Evolutionary conservation across 2,329 filamentous ascomycete species (phyloP).

Genomic region (Fusarium duplospermum): DNA sequence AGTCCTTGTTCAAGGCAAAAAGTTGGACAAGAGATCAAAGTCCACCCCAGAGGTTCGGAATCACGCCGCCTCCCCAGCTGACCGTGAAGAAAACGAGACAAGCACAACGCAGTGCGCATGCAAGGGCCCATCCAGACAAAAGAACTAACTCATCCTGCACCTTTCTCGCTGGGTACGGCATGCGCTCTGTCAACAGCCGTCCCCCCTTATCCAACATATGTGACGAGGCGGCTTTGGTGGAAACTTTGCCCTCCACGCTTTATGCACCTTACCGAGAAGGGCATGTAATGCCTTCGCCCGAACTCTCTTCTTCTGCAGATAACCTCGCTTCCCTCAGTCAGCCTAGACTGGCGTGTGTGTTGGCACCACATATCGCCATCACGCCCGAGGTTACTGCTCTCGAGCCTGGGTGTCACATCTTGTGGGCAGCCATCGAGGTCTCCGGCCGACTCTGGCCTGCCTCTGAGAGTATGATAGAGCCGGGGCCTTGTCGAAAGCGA

Average conservation of each 20-base stretch:
- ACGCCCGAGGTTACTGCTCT: slow-evolving; percentile 55
- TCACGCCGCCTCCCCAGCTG: slow-evolving; percentile 19
- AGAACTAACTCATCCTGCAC: slow-evolving; percentile 8
- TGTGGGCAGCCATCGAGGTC: slow-evolving; percentile 65
- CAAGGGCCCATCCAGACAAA: not conserved
- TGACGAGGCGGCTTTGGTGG: not conserved
- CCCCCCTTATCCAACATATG: slow-evolving; percentile 37
- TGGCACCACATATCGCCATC: slow-evolving; percentile 58
- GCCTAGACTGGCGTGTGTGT: slow-evolving; percentile 37
- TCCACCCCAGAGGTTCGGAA: slow-evolving; percentile 7
- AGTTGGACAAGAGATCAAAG: slow-evolving; percentile 22
- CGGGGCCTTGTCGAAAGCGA: not conserved
- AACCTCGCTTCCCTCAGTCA: not conserved
- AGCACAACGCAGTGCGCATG: not conserved
- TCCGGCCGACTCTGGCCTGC: slow-evolving; percentile 48
- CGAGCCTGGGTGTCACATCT: slow-evolving; percentile 45
- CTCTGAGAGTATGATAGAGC: not conserved
- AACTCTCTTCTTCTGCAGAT: not conserved
- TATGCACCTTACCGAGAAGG: not conserved
- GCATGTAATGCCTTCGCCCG: not conserved
- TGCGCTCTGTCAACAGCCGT: slow-evolving; percentile 26
- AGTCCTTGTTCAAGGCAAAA: slow-evolving; percentile 14
- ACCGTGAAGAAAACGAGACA: slow-evolving; percentile 35
- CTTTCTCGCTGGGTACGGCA: slow-evolving; percentile 20
- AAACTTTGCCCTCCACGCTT: not conserved